These are phyloP conservation scores for Russula ochroleuca DNA, from an alignment of 768 basidiomycete species.

Conservation along the genomic window DNA sequence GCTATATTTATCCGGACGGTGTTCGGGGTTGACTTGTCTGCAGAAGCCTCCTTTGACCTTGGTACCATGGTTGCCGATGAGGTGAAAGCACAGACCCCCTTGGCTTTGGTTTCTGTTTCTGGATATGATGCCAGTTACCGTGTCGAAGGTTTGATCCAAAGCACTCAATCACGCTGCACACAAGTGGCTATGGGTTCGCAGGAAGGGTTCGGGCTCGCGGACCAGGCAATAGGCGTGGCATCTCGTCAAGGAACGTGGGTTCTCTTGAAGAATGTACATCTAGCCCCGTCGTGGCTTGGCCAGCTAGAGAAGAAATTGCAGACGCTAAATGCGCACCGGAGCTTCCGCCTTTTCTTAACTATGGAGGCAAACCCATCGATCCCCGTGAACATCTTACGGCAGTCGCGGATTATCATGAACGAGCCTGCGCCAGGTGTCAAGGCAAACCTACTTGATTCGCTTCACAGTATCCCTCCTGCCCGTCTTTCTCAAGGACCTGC, in stretches of 20 bases:
- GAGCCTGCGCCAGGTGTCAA: slow-evolving; percentile 97
- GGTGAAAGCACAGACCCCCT: slow-evolving; percentile 72
- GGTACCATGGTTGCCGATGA: slow-evolving; percentile 74
- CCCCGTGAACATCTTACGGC: slow-evolving; percentile 93
- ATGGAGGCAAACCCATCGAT: slow-evolving; percentile 96
- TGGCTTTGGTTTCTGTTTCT: slow-evolving; percentile 88
- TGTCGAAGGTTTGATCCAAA: slow-evolving; percentile 82
- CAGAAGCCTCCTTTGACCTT: slow-evolving; percentile 71
- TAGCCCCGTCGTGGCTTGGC: slow-evolving; percentile 93
- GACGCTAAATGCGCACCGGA: slow-evolving; percentile 80
- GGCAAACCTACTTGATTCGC: slow-evolving; percentile 89
- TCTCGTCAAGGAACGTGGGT: slow-evolving; percentile 96
- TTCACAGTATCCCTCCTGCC: slow-evolving; percentile 64
- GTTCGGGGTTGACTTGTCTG: slow-evolving; percentile 77
- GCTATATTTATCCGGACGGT: slow-evolving; percentile 67
- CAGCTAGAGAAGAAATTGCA: slow-evolving; percentile 96
- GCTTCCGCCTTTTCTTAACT: slow-evolving; percentile 95
- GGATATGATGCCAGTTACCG: slow-evolving; percentile 99
- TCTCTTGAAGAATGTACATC: slow-evolving; percentile 93
- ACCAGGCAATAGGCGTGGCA: slow-evolving; percentile 91
- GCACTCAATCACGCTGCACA: slow-evolving; percentile 68
- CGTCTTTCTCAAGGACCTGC: slow-evolving; percentile 82
- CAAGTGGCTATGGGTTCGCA: slow-evolving; percentile 98
- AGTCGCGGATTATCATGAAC: slow-evolving; percentile 96
- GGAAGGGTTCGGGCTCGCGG: slow-evolving; percentile 93